Evolutionary conservation across 2,329 filamentous ascomycete genomes (phyloP).

Genomic region (Pseudogymnoascus sp.): DNA sequence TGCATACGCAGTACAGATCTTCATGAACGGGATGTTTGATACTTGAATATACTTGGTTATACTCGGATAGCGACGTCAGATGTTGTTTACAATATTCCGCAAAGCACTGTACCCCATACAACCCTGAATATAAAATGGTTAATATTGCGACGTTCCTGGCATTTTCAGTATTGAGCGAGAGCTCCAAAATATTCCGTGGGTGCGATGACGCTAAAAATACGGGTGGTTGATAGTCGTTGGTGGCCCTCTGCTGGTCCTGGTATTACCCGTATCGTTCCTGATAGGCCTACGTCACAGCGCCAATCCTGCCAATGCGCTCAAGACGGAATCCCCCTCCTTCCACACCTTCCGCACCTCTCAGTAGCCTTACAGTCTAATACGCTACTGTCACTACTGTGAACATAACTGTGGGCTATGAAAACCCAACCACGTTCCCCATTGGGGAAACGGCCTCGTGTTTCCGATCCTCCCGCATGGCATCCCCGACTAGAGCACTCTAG

Average conservation of each 20-base stretch:
- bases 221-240: neutral
- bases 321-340: neutral
- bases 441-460: neutral
- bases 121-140: neutral
- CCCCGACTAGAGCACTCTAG: neutral
- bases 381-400: neutral
- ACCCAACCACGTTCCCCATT: neutral
- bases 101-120: neutral
- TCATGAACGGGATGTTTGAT: neutral
- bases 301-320: neutral
- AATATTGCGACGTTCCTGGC: neutral
- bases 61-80: neutral
- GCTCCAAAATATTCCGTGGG: constrained; percentile 4
- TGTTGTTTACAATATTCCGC: neutral
- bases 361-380: neutral
- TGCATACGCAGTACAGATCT: neutral
- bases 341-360: neutral
- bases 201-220: neutral
- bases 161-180: constrained; percentile 2
- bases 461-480: constrained; percentile 6
- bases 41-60: neutral
- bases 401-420: neutral
- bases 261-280: constrained; percentile 1
- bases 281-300: constrained; percentile 3
- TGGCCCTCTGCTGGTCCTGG: neutral